phyloP scores from a whole-genome alignment of 805 yeast genomes.

The Candida orba region DNA sequence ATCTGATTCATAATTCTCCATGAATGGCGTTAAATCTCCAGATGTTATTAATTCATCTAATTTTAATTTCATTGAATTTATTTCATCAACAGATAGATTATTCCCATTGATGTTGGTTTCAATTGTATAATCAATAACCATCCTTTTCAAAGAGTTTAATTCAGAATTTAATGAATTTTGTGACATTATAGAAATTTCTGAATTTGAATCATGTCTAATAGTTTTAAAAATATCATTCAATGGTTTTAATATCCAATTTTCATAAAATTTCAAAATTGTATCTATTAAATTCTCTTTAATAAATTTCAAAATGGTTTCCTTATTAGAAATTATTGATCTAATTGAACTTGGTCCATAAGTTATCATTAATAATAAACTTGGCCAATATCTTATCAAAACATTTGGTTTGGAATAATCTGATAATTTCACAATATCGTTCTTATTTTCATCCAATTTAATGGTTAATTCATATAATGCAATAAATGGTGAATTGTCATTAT shows the following conservation, averaged over 20 bases:
- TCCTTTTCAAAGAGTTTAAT: constrained; percentile 71
- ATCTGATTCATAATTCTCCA: constrained; percentile 75
- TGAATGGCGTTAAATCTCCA: constrained; percentile 75
- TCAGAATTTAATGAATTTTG: constrained; percentile 76
- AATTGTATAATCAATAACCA: constrained; percentile 68
- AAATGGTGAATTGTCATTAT: neutral
- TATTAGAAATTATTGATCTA: constrained; percentile 38
- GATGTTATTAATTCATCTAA: constrained; percentile 45
- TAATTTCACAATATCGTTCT: neutral
- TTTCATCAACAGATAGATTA: constrained; percentile 15
- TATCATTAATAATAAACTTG: constrained; percentile 34
- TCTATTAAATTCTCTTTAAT: constrained; percentile 49
- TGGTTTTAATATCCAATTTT: constrained; percentile 82
- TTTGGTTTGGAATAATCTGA: constrained; percentile 29
- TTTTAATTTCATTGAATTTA: constrained; percentile 20
- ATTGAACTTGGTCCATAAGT: constrained; percentile 50
- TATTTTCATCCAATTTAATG: neutral
- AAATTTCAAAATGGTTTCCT: constrained; percentile 51
- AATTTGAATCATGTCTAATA: constrained; percentile 74
- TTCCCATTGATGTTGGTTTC: constrained; percentile 24
- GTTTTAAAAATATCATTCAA: constrained; percentile 63
- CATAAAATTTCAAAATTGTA: constrained; percentile 59
- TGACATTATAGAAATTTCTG: constrained; percentile 69
- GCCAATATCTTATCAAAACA: constrained; percentile 57
- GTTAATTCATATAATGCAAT: neutral